Percentiles rank a stretch among this genome's conserved stretches.
Evolutionary conservation across 108 stramenopile genomes (phyloP).

Genomic region (Conticribra guillardii): DNA sequence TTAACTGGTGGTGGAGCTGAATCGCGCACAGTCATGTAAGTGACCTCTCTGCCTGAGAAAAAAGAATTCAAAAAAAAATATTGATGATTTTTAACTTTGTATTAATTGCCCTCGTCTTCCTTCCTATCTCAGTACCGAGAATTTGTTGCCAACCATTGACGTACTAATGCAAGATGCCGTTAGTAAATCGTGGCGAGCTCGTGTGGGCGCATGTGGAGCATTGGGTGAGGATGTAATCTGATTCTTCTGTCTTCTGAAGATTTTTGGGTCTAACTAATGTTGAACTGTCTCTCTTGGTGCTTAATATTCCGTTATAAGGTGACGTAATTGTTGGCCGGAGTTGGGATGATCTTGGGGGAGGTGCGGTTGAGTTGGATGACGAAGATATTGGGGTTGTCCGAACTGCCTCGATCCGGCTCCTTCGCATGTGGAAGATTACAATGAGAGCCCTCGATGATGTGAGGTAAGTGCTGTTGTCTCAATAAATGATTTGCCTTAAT

Average conservation of each 20-base stretch:
- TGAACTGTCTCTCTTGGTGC: too few species aligned
- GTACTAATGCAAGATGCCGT: conserved; percentile 71
- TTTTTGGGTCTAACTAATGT: too few species aligned
- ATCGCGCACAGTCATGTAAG: conserved; percentile 43
- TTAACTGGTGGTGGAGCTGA: conserved; percentile 88
- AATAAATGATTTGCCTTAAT: too few species aligned
- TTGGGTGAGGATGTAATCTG: too few species aligned
- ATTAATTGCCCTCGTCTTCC: neutral
- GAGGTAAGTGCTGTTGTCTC: too few species aligned
- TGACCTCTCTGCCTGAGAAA: too few species aligned
- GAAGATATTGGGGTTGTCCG: conserved; percentile 43
- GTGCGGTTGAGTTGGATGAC: conserved; percentile 66
- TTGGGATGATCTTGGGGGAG: conserved; percentile 83
- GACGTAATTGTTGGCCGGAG: conserved; percentile 84
- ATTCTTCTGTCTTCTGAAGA: too few species aligned
- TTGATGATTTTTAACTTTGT: neutral
- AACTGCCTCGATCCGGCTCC: conserved; percentile 66
- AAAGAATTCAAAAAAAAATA: conserved; percentile 1
- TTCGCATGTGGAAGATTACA: conserved; percentile 71
- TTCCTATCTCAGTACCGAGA: conserved; percentile 51
- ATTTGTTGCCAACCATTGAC: conserved; percentile 79
- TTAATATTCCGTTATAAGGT: too few species aligned
- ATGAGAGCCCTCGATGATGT: conserved; percentile 87
- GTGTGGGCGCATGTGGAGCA: conserved; percentile 82
- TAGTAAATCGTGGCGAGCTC: conserved; percentile 78